These are phyloP conservation scores for Psilocybe subaeruginosa DNA, from an alignment of 768 basidiomycete genomes.

Conservation along the genomic window DNA sequence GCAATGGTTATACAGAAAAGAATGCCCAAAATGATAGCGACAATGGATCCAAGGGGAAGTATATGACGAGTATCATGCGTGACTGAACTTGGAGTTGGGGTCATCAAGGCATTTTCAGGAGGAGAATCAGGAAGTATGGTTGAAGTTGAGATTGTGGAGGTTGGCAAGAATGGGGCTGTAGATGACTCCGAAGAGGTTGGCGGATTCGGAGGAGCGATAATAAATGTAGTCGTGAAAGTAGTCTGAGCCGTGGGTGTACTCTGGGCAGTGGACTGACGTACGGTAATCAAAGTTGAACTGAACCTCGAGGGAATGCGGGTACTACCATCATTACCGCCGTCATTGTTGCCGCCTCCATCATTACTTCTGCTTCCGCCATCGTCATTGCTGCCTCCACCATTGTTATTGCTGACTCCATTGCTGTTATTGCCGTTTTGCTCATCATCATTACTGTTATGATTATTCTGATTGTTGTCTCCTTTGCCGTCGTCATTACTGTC, in stretches of 20 bases:
- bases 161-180: background rate
- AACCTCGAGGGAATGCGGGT: no score
- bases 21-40: slow-evolving; percentile 11
- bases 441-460: background rate
- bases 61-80: background rate
- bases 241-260: background rate
- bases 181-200: background rate
- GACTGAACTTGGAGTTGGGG: background rate
- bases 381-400: background rate
- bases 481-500: background rate
- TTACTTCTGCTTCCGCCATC: no score
- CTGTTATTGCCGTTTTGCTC: background rate
- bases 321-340: background rate
- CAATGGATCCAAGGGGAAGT: slow-evolving; percentile 8
- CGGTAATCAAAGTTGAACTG: no score
- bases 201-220: background rate
- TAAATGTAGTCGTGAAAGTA: background rate
- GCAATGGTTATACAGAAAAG: slow-evolving; percentile 10
- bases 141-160: background rate
- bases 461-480: background rate
- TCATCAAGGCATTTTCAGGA: background rate
- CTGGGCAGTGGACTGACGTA: no score
- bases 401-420: background rate
- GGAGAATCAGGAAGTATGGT: background rate
- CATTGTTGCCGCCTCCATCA: background rate